phyloP scores from a whole-genome alignment of 2,329 filamentous ascomycete species.

The Colletotrichum sp. region DNA sequence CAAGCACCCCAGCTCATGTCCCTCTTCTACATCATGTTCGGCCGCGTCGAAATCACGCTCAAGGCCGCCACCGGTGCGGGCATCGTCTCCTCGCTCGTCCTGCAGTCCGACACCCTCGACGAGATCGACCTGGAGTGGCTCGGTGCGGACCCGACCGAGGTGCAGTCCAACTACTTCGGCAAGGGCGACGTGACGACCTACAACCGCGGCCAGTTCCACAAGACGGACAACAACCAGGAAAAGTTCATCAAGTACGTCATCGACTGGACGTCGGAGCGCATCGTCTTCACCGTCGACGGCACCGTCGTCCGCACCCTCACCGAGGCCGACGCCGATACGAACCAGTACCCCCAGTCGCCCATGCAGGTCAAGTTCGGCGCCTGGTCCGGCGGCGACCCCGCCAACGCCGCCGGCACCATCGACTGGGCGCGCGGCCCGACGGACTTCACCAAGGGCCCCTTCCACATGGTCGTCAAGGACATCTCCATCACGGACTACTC shows the following conservation, averaged over 20 bases:
- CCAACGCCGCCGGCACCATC: slow-evolving; percentile 82
- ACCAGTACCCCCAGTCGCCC: slow-evolving; percentile 91
- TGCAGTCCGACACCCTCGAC: slow-evolving; percentile 90
- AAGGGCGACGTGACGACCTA: slow-evolving; percentile 87
- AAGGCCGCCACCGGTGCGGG: slow-evolving; percentile 87
- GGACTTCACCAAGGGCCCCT: slow-evolving; percentile 84
- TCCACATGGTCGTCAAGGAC: slow-evolving; percentile 81
- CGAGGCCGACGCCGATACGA: slow-evolving; percentile 68
- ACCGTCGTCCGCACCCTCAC: slow-evolving; percentile 77
- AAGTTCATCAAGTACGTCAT: slow-evolving; percentile 86
- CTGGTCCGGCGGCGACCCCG: slow-evolving; percentile 89
- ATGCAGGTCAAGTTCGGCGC: slow-evolving; percentile 93
- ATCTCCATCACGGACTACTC: slow-evolving; percentile 89
- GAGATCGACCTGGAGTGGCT: slow-evolving; percentile 99
- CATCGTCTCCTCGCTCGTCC: slow-evolving; percentile 90
- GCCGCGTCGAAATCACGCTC: slow-evolving; percentile 83
- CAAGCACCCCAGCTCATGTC: slow-evolving; percentile 87
- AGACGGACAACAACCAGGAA: slow-evolving; percentile 70
- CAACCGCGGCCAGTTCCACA: slow-evolving; percentile 85
- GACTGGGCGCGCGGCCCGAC: slow-evolving; percentile 87
- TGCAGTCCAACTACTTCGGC: slow-evolving; percentile 98
- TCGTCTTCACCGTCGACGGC: slow-evolving; percentile 87
- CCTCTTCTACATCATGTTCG: slow-evolving; percentile 99
- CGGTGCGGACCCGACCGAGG: slow-evolving; percentile 74
- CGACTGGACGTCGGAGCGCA: slow-evolving; percentile 87